Base-by-base conservation (phyloP, 2,329 filamentous ascomycete genomes). In the Penicillium glabrum region DNA sequence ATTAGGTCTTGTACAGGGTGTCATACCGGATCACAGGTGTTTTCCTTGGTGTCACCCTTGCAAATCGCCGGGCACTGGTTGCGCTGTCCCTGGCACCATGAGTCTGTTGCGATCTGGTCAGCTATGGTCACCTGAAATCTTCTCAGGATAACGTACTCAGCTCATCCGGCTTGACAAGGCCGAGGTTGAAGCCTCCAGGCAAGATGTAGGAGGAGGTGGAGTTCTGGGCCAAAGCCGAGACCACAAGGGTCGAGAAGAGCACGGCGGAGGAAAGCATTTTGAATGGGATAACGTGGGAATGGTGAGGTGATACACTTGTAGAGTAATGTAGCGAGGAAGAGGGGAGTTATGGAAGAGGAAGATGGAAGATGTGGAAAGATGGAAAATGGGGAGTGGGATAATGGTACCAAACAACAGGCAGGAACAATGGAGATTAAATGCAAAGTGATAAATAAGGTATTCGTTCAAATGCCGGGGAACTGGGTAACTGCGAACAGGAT, bases 1-100 rank as follows among this genome's bases (percentile, higher is more conserved):
- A 23, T 23, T 11, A 41, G 11, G 19, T 41, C 4, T n/a, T 24
- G 21, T 41, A 16, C 39, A 49, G 35, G 4, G 44, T 33, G 5
- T 31, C 57, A 70, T 80, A 89, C 86, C 35, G 74, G 45, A 60
- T 84, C 78, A 70, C 86, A 89, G 48, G 67, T 72, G 76, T 87
- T 87, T 61, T 68, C 66, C 59, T 69, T 73, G 62, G 78, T 74
- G 61, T 71, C 67, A 60, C 80, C 79, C 60, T 79, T 79, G 74
- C 86, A 89, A 61, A 88, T 79, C 56, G 79, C 69, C 16, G 82
- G 83, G 75, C 86, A 89, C 45, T 80, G 80, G 73, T 85, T 85
- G 59, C 74, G 73, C 75, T 88, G 77, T 61, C 79, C 83, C 53
- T 73, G 71, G 70, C 86, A 89, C 85, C 85, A 88, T 56, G 75